Evolutionary conservation across 164 flowering plant species (phyloP).

Genomic region (Pachysandra terminalis): DNA sequence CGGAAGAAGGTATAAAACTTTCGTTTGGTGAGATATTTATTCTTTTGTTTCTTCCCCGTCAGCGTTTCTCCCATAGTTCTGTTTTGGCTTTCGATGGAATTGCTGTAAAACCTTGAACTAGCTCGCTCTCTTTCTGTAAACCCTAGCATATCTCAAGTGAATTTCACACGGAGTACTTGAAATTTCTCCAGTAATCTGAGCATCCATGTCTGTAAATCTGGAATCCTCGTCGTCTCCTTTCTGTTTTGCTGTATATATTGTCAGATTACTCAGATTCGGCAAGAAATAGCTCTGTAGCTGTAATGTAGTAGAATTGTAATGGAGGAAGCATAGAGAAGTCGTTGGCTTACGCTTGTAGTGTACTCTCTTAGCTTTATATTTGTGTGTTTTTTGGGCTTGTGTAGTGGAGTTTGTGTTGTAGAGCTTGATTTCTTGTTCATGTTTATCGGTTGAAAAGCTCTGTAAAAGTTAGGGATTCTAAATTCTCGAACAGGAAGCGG

Average conservation of each 20-base stretch:
- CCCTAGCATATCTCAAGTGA: background rate
- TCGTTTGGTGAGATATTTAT: slow-evolving; percentile 15
- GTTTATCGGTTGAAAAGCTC: slow-evolving; percentile 3
- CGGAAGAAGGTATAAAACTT: too few species aligned
- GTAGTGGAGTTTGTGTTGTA: background rate
- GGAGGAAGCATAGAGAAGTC: background rate
- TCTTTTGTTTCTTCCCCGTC: background rate
- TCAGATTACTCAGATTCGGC: background rate
- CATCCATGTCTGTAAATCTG: background rate
- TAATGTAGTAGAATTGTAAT: slow-evolving; percentile 3
- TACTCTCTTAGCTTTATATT: background rate
- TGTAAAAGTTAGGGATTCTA: slow-evolving; percentile 9
- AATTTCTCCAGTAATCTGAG: background rate
- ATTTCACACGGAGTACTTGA: background rate
- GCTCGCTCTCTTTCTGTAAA: background rate
- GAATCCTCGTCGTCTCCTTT: background rate
- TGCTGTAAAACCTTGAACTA: slow-evolving; percentile 5
- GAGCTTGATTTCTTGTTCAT: background rate
- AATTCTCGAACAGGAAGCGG: slow-evolving; percentile 11
- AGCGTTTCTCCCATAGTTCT: too few species aligned
- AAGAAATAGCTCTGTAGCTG: slow-evolving; percentile 1
- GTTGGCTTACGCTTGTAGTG: background rate
- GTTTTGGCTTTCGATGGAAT: background rate
- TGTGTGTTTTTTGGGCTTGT: background rate
- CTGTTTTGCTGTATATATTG: background rate